A percentile compares a stretch with the other conserved stretches of the same genome.
These are phyloP conservation scores for Apophysomyces sp. DNA, from an alignment of 371 early-diverging fungal genomes.

Conservation along the genomic window DNA sequence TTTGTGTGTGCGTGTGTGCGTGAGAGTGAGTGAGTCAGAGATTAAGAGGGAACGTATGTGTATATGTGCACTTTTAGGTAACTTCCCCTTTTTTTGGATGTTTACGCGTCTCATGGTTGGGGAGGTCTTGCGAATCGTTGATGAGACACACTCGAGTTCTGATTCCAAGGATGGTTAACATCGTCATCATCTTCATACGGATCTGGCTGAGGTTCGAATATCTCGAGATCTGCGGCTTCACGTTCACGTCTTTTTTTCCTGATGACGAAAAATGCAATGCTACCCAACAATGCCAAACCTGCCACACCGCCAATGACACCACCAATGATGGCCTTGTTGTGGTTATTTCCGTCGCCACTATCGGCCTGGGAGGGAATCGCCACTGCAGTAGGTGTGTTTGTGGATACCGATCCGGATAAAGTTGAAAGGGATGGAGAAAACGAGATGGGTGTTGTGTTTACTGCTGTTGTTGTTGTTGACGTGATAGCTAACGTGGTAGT, in stretches of 20 bases:
- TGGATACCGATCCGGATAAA: not conserved
- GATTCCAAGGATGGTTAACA: not conserved
- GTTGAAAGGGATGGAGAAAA: not conserved
- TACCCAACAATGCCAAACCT: conserved; percentile 27
- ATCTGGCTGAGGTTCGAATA: conserved; percentile 26
- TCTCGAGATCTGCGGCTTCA: conserved; percentile 26
- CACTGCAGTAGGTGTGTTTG: not conserved
- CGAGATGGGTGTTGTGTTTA: not conserved
- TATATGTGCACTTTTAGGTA: too few relatives aligned
- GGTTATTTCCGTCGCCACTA: not conserved
- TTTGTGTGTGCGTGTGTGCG: not conserved
- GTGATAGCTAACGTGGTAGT: not conserved
- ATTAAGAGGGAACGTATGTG: too few relatives aligned
- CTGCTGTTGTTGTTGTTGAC: not conserved
- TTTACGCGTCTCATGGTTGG: not conserved
- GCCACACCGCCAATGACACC: conserved; percentile 36
- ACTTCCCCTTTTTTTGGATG: conserved; percentile 1
- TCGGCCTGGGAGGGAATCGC: not conserved
- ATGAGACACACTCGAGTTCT: not conserved
- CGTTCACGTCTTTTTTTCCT: conserved; percentile 12
- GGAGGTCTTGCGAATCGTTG: not conserved
- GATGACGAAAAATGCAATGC: conserved; percentile 21
- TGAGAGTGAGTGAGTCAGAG: too few relatives aligned
- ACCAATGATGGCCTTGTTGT: conserved; percentile 27
- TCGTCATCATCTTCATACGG: conserved; percentile 16